Percentiles rank a stretch among this genome's conserved stretches.
Evolutionary conservation across 805 yeast species (phyloP).

Genomic region (Dipodascus geniculatus): DNA sequence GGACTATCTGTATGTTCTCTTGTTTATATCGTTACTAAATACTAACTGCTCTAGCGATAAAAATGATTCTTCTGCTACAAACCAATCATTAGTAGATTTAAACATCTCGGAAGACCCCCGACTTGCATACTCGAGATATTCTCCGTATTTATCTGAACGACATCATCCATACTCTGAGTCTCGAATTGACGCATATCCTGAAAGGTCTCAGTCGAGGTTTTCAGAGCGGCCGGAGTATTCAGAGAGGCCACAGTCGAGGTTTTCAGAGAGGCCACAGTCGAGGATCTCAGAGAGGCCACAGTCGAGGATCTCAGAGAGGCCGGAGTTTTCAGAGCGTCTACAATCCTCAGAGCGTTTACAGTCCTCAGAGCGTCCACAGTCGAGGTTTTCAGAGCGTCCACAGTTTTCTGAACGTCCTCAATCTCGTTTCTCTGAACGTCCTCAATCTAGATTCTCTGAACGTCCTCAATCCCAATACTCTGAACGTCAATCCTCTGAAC

Average conservation of each 20-base stretch:
- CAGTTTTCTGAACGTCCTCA: not conserved
- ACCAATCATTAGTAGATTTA: not conserved
- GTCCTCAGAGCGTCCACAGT: not conserved
- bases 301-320: not conserved
- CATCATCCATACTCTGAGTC: not conserved
- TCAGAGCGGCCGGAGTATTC: not conserved
- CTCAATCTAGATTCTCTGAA: not conserved
- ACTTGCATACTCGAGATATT: not conserved
- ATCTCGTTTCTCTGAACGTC: not conserved
- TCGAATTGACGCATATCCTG: not conserved
- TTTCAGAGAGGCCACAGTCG: not conserved
- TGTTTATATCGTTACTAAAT: not conserved
- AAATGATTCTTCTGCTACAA: conserved; percentile 1
- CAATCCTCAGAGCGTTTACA: not conserved
- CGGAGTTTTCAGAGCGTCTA: not conserved
- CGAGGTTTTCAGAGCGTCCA: not conserved
- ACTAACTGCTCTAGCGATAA: not conserved
- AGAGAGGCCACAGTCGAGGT: not conserved
- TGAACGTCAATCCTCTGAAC: not conserved
- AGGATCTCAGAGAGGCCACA: not conserved
- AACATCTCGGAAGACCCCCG: not conserved
- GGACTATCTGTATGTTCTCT: conserved; percentile 30
- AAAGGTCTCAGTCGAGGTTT: not conserved
- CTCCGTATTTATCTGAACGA: not conserved
- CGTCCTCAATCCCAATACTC: not conserved